phyloP scores from a whole-genome alignment of 495 filamentous ascomycete genomes.

The Barbatosphaeria neglecta region DNA sequence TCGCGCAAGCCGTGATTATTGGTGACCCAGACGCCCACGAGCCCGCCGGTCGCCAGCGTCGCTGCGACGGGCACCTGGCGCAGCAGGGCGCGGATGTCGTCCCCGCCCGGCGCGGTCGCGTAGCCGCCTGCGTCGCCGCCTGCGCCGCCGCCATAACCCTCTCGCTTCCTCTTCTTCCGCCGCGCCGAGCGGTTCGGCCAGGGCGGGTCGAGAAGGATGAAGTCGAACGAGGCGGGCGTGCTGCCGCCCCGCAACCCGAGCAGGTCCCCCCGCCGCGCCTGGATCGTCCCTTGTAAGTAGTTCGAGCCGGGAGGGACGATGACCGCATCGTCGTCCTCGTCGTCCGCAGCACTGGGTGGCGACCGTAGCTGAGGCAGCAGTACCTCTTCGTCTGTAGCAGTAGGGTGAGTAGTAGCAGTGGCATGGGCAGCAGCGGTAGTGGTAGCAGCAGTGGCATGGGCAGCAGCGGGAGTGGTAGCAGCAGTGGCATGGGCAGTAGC shows the following conservation, averaged over 20 bases:
- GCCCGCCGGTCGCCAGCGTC: constrained; percentile 40
- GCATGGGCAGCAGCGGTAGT: too few species aligned
- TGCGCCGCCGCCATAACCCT: too few species aligned
- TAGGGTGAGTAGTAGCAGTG: too few species aligned
- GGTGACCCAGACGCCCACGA: constrained; percentile 80
- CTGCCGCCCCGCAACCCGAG: constrained; percentile 21
- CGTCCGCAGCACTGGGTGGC: too few species aligned
- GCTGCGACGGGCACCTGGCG: constrained; percentile 40
- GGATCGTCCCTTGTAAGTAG: constrained; percentile 29
- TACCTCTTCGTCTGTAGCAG: too few species aligned
- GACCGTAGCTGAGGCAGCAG: too few species aligned
- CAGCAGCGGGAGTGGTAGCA: too few species aligned
- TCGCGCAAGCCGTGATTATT: constrained; percentile 55
- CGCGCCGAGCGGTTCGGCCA: constrained; percentile 87
- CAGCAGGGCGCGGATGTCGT: constrained; percentile 32
- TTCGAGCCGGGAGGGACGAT: constrained; percentile 21
- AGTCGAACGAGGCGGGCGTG: too few species aligned
- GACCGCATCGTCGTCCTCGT: background rate
- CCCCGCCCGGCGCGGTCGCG: constrained; percentile 31
- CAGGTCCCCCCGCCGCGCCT: constrained; percentile 18
- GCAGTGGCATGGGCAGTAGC: too few species aligned
- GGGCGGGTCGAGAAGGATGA: constrained; percentile 82
- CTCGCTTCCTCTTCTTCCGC: constrained; percentile 53
- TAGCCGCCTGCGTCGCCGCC: too few species aligned
- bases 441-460: too few species aligned